phyloP scores from a whole-genome alignment of 2,329 filamentous ascomycete species.

The Talaromyces sp. region DNA sequence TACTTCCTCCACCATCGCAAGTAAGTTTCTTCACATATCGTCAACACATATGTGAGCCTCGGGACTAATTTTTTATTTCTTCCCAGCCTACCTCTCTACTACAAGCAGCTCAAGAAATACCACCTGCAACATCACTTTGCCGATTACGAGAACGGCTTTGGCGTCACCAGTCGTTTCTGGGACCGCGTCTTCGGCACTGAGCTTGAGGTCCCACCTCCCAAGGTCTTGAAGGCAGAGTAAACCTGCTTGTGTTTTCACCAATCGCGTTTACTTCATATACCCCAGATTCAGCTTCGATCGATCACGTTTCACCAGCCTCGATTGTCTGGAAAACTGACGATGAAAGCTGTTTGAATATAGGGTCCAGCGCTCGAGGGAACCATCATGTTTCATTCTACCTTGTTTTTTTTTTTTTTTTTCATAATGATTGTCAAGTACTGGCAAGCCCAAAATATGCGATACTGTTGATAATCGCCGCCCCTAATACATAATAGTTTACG shows the following conservation, averaged over 20 bases:
- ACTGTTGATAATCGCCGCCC: background rate
- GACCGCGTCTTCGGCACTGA: conserved; percentile 88
- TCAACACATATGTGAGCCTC: background rate
- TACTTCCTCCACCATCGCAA: conserved; percentile 98
- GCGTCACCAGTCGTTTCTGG: conserved; percentile 96
- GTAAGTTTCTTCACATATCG: conserved; percentile 40
- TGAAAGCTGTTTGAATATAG: background rate
- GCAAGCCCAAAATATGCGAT: background rate
- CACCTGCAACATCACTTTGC: conserved; percentile 96
- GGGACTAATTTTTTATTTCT: conserved; percentile 6
- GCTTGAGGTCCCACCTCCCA: conserved; percentile 47
- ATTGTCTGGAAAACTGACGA: background rate
- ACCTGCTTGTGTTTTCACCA: background rate
- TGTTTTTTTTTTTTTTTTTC: background rate
- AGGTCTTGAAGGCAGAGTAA: conserved; percentile 33
- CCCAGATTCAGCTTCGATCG: background rate
- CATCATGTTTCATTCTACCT: background rate
- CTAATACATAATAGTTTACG: background rate
- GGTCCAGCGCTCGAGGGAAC: background rate
- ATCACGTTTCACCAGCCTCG: background rate
- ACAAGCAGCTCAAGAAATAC: conserved; percentile 92
- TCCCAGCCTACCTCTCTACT: conserved; percentile 72
- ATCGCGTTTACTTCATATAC: background rate
- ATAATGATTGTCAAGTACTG: background rate
- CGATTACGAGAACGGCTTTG: conserved; percentile 96